A percentile compares a stretch with the other conserved stretches of the same genome.
phyloP scores from a whole-genome alignment of 2,329 filamentous ascomycete genomes.

The Arachnomyces sp. region DNA sequence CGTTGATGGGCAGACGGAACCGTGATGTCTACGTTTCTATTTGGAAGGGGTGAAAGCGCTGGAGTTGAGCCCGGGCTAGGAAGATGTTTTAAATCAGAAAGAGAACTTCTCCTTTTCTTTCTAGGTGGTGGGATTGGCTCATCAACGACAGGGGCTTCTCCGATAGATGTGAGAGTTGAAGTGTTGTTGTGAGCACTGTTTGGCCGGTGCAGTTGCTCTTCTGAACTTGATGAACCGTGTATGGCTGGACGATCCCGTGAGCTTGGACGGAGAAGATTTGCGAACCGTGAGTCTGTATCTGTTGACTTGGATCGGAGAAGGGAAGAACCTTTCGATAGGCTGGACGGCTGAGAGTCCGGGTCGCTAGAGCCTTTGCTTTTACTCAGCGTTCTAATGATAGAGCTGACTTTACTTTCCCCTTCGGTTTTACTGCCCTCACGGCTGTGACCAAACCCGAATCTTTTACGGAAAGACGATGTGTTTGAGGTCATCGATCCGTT shows the following conservation, averaged over 20 bases:
- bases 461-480: constrained; percentile 73
- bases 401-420: constrained; percentile 61
- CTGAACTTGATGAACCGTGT: constrained; percentile 42
- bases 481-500: constrained; percentile 76
- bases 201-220: constrained; percentile 37
- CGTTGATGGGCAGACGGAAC: constrained; percentile 12
- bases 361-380: constrained; percentile 60
- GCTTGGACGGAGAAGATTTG: constrained; percentile 43
- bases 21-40: constrained; percentile 32
- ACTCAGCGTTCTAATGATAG: constrained; percentile 81
- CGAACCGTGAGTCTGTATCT: constrained; percentile 53
- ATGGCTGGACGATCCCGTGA: constrained; percentile 50
- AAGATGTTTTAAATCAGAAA: constrained; percentile 72
- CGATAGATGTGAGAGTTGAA: constrained; percentile 44
- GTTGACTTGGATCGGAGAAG: constrained; percentile 69
- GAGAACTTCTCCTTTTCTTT: constrained; percentile 82
- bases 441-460: constrained; percentile 73
- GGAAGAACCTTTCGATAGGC: constrained; percentile 56
- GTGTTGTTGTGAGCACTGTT: constrained; percentile 42
- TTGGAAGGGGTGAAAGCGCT: constrained; percentile 23
- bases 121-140: constrained; percentile 43
- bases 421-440: constrained; percentile 72
- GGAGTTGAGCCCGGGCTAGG: constrained; percentile 50
- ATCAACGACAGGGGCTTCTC: constrained; percentile 41
- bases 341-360: constrained; percentile 49